Percentiles rank a stretch among this genome's conserved stretches.
Conservation (phyloP, 345 rosid species). For the Luvunga scandens region DNA sequence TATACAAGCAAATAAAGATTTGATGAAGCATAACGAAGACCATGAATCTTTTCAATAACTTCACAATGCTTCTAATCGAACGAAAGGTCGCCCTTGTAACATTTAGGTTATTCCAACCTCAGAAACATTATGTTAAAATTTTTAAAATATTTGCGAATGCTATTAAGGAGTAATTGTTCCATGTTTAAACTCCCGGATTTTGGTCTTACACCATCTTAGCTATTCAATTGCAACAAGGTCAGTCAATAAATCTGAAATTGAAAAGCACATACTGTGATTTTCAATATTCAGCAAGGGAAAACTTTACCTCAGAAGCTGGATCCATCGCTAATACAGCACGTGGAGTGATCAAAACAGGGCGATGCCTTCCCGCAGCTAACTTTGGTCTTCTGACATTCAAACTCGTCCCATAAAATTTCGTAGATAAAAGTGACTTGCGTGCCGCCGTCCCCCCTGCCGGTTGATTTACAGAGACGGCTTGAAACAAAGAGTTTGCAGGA, state of each 20-base stretch:
- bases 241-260: constrained; percentile 2
- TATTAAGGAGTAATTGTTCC: background rate
- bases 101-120: background rate
- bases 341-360: constrained; percentile 37
- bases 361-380: constrained; percentile 32
- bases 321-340: constrained; percentile 72
- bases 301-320: constrained; percentile 62
- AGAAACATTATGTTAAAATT: background rate
- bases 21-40: background rate
- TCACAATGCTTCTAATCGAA: background rate
- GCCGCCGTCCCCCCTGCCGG: background rate
- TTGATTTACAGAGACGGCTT: constrained; percentile 38
- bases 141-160: background rate
- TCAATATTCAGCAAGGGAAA: background rate
- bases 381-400: constrained; percentile 37
- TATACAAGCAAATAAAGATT: background rate
- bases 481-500: constrained; percentile 43
- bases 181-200: background rate
- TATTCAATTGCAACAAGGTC: background rate
- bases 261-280: constrained; percentile 6
- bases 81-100: background rate
- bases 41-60: background rate
- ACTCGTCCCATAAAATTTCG: constrained; percentile 43
- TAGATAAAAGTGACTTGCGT: constrained; percentile 36
- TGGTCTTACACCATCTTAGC: background rate